Evolutionary conservation across 2,329 filamentous ascomycete genomes (phyloP), one percentile per base, ranked within the genome.

Genomic region (Colletotrichum orchidophilum): DNA sequence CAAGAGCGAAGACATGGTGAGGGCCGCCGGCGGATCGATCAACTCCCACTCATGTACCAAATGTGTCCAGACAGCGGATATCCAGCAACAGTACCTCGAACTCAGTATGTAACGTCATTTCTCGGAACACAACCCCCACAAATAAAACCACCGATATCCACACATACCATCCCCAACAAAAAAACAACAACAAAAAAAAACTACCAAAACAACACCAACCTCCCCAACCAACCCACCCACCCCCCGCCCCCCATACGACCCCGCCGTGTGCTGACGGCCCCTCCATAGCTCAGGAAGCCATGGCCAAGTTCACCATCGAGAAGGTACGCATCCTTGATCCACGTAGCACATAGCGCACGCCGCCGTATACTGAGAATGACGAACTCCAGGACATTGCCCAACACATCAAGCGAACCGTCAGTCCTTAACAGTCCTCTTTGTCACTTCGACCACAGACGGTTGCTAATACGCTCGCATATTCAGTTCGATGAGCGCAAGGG

Each of bases 401-500:
- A 83, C 93, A 94, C 83, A 97, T 97, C 86, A 98, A 97, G 89
- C 93, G 93, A 83, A 95, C 95, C 80, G 95, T 97, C 83, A 76
- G 86, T 80, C 60, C 63, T 46, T 39, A 26, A 66, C 49, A 63
- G 70, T 62, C 24, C 35, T 54, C 63, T 61, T 58, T 29, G 12
- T 50, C 49, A 46, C 35, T 3, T n/a, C 3, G 27, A 27, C 29
- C 9, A 11, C 13, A 9, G 15, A 21, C 26, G 31, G 11, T 21
- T n/a, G 35, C 70, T 73, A 15, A 73, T 59, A 39, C 50, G 9
- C 29, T 11, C 26, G 18, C 33, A n/a, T 21, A 21, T 21, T 53
- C 78, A 98, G 96, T 98, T 99, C 79, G 96, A 99, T 82, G 93
- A 94, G 79, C 93, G 95, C 81, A 98, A 98, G 86, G 96, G 96